These are phyloP conservation scores for Fusarium sp. DNA, from an alignment of 2,329 filamentous ascomycete genomes.

Conservation along the genomic window DNA sequence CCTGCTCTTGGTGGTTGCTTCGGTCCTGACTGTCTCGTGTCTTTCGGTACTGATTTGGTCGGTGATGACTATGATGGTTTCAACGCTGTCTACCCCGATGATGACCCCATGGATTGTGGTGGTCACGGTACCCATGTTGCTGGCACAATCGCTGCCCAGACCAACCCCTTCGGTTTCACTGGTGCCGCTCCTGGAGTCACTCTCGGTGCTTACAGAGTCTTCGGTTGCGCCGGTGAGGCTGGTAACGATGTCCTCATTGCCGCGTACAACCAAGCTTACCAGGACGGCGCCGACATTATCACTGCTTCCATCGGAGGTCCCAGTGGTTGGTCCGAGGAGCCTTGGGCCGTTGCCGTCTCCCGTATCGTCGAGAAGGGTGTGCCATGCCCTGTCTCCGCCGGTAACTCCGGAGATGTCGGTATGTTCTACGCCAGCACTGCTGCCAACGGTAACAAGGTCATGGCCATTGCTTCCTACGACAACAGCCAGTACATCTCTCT, in stretches of 20 bases:
- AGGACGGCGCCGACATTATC: conserved; percentile 69
- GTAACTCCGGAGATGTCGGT: conserved; percentile 61
- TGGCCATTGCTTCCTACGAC: conserved; percentile 64
- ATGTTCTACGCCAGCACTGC: conserved; percentile 64
- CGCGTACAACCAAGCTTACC: conserved; percentile 69
- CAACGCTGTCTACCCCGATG: conserved; percentile 57
- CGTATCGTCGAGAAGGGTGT: conserved; percentile 66
- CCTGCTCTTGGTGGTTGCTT: conserved; percentile 73
- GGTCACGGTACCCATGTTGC: conserved; percentile 73
- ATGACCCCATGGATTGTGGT: conserved; percentile 65
- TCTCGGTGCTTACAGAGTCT: conserved; percentile 68
- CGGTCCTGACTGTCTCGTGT: conserved; percentile 68
- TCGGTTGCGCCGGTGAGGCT: conserved; percentile 64
- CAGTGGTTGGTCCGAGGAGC: conserved; percentile 64
- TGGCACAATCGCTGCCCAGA: conserved; percentile 71
- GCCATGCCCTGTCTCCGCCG: conserved; percentile 64
- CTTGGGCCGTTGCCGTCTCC: conserved; percentile 62
- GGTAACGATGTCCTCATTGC: conserved; percentile 68
- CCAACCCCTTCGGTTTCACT: conserved; percentile 65
- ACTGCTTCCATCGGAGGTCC: conserved; percentile 64
- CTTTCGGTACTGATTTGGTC: conserved; percentile 67
- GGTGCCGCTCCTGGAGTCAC: conserved; percentile 68
- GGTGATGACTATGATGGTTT: conserved; percentile 63
- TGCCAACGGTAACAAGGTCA: conserved; percentile 60
- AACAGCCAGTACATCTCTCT: conserved; percentile 59